phyloP scores from a whole-genome alignment of 768 basidiomycete genomes.

The Lentinula sp. region DNA sequence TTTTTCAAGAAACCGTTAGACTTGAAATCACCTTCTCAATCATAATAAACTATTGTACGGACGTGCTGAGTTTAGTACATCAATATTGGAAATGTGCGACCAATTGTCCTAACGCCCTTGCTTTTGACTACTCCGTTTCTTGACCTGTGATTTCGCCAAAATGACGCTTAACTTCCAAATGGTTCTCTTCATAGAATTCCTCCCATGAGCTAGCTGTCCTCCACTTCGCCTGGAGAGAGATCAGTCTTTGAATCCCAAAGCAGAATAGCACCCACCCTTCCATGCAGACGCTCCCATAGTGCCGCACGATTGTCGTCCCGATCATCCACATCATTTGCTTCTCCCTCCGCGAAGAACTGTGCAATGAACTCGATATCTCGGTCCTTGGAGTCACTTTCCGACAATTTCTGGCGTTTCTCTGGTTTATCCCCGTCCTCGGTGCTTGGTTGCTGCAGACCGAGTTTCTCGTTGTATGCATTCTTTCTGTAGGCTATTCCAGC shows the following conservation, averaged over 20 bases:
- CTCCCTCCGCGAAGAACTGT: conserved; percentile 48
- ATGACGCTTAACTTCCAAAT: conserved; percentile 28
- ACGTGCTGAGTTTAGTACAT: not conserved
- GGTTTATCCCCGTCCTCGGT: not conserved
- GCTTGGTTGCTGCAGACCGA: not conserved
- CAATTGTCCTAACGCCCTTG: not conserved
- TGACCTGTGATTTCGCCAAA: conserved; percentile 27
- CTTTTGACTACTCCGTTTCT: not conserved
- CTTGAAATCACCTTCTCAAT: conserved; percentile 3
- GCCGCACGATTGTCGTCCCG: conserved; percentile 15
- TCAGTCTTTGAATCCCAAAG: not conserved
- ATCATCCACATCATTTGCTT: conserved; percentile 19
- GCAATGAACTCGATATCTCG: conserved; percentile 46
- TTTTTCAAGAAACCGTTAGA: conserved; percentile 78
- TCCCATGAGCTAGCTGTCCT: conserved; percentile 30
- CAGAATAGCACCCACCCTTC: conserved; percentile 30
- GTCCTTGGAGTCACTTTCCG: conserved; percentile 14
- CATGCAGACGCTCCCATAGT: conserved; percentile 46
- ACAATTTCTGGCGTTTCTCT: not conserved
- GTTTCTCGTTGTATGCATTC: not conserved
- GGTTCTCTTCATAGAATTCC: conserved; percentile 42
- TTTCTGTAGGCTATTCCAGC: conserved; percentile 49
- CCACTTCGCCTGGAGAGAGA: conserved; percentile 8
- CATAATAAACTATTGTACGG: not conserved
- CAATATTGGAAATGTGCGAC: not conserved